Conservation (phyloP, 1,284 basidiomycete species). For the Ustanciosporium gigantosporum region DNA sequence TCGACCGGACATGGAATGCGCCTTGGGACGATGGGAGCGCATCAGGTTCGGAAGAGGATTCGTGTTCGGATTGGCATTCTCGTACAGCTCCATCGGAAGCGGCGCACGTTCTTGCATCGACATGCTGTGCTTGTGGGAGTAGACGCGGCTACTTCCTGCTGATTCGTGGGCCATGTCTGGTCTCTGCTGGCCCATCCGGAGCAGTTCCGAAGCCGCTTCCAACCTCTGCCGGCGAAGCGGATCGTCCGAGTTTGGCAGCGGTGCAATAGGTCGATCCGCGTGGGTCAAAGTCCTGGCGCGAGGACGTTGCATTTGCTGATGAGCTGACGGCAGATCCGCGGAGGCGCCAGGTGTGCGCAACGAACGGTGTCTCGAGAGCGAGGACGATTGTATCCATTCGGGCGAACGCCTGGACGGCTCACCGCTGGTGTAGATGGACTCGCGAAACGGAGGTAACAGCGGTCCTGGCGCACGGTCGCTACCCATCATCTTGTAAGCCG, state of each 20-base stretch:
- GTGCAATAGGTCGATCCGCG: constrained; percentile 39
- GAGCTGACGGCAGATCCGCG: constrained; percentile 1
- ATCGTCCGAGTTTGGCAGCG: constrained; percentile 36
- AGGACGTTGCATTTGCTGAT: constrained; percentile 15
- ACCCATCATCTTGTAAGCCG: constrained; percentile 27
- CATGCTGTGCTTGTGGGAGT: constrained; percentile 29
- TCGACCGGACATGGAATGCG: constrained; percentile 30
- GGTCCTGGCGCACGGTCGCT: constrained; percentile 12
- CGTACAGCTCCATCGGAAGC: constrained; percentile 24
- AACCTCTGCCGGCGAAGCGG: constrained; percentile 25
- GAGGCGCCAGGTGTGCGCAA: constrained; percentile 18
- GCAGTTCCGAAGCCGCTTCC: constrained; percentile 34
- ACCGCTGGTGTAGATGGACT: constrained; percentile 5
- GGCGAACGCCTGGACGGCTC: constrained; percentile 16
- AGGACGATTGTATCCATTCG: constrained; percentile 12
- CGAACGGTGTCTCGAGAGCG: constrained; percentile 26
- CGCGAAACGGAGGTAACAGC: constrained; percentile 28
- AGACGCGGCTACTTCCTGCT: constrained; percentile 8
- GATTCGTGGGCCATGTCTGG: constrained; percentile 1
- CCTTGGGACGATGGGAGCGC: constrained; percentile 28
- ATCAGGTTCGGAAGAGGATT: constrained; percentile 8
- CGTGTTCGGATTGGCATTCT: no score
- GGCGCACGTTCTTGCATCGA: constrained; percentile 38
- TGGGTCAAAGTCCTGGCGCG: constrained; percentile 41
- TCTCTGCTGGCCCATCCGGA: constrained; percentile 30